phyloP scores from a whole-genome alignment of 805 yeast species.

The Suhomyces sp. region DNA sequence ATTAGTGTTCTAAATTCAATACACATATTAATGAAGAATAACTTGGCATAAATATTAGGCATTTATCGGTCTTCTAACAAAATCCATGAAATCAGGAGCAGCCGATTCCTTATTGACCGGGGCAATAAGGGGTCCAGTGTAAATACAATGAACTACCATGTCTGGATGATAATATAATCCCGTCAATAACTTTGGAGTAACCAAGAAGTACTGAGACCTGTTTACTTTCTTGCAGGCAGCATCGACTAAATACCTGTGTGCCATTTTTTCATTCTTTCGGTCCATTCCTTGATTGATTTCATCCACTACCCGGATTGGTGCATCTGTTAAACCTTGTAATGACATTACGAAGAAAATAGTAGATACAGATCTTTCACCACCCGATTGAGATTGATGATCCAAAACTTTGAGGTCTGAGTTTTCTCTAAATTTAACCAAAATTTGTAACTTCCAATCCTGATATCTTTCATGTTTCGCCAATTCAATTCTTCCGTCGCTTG shows the following conservation, averaged over 20 bases:
- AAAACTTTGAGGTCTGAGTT: constrained; percentile 66
- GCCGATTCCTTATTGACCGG: constrained; percentile 14
- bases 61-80: no score
- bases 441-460: constrained; percentile 79
- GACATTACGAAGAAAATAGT: constrained; percentile 90
- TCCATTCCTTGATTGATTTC: constrained; percentile 99
- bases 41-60: no score
- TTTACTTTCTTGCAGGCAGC: constrained; percentile 64
- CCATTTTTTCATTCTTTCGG: constrained; percentile 81
- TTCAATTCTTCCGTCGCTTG: constrained; percentile 85
- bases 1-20: no score
- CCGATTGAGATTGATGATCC: constrained; percentile 89
- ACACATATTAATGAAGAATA: no score
- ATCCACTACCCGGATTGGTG: constrained; percentile 94
- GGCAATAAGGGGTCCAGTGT: constrained; percentile 37
- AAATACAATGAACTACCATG: constrained; percentile 84
- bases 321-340: constrained; percentile 79
- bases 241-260: constrained; percentile 81
- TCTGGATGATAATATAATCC: constrained; percentile 71
- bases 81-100: constrained; percentile 33
- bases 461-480: constrained; percentile 51
- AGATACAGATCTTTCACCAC: constrained; percentile 96
- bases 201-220: constrained; percentile 81
- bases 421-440: constrained; percentile 83
- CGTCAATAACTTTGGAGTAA: constrained; percentile 87